These are phyloP conservation scores for Globisporangium spinosum DNA, from an alignment of 352 stramenopile genomes.

Conservation along the genomic window DNA sequence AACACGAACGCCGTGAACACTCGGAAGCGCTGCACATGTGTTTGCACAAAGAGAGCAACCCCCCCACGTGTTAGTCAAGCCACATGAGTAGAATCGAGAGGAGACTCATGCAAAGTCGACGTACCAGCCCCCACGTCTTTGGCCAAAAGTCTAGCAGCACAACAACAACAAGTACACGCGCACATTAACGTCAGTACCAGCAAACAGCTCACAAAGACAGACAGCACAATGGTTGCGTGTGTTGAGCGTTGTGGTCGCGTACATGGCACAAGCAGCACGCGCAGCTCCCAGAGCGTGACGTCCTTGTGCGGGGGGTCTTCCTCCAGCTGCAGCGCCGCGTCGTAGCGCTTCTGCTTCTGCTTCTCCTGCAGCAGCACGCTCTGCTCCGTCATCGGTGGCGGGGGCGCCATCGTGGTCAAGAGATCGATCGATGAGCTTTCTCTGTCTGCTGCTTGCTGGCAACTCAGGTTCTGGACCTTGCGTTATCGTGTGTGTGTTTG, in stretches of 20 bases:
- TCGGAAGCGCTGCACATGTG: slow-evolving; percentile 39
- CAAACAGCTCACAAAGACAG: background rate
- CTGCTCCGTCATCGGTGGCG: slow-evolving; percentile 27
- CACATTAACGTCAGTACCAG: background rate
- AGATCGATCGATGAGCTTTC: too few relatives aligned
- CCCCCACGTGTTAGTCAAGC: background rate
- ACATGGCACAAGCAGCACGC: slow-evolving; percentile 73
- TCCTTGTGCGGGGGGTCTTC: slow-evolving; percentile 21
- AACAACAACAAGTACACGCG: slow-evolving; percentile 2
- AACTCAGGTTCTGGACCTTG: too few relatives aligned
- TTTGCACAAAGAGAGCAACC: background rate
- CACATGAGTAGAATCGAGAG: background rate
- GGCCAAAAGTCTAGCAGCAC: slow-evolving; percentile 63
- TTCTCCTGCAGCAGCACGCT: slow-evolving; percentile 32
- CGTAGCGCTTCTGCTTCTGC: slow-evolving; percentile 5
- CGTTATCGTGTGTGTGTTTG: too few relatives aligned
- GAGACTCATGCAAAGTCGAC: background rate
- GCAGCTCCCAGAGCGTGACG: slow-evolving; percentile 56
- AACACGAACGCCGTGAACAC: slow-evolving; percentile 59
- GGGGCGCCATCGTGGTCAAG: background rate
- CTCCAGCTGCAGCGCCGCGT: slow-evolving; percentile 19
- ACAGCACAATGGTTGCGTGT: background rate
- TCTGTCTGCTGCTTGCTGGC: too few relatives aligned
- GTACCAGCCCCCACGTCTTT: slow-evolving; percentile 58
- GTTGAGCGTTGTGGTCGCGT: slow-evolving; percentile 10